Conservation (phyloP, 2,329 filamentous ascomycete species). For the Incumbomyces lentus region DNA sequence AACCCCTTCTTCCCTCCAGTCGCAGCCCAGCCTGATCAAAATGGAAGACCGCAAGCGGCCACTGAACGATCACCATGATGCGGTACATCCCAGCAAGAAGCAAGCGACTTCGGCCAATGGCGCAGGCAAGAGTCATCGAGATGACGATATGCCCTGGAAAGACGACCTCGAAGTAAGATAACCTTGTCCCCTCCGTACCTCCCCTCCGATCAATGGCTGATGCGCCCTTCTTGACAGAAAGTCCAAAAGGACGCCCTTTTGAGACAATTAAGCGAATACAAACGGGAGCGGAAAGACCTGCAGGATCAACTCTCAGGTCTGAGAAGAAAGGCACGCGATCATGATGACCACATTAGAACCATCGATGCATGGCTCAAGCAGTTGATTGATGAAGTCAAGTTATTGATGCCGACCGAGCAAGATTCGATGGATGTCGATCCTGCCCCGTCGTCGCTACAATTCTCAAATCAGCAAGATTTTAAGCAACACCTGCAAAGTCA, state of each 20-base stretch:
- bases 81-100: conserved; percentile 82
- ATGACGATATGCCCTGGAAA: conserved; percentile 60
- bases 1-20: conserved; percentile 52
- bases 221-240: conserved; percentile 43
- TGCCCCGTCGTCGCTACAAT: conserved; percentile 46
- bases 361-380: conserved; percentile 93
- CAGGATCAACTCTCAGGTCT: conserved; percentile 74
- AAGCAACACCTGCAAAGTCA: conserved; percentile 69
- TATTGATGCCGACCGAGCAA: conserved; percentile 14
- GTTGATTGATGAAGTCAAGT: conserved; percentile 50
- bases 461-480: conserved; percentile 51
- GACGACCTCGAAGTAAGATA: conserved; percentile 63
- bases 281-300: conserved; percentile 72
- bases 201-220: neutral
- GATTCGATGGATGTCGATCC: conserved; percentile 22
- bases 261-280: conserved; percentile 96
- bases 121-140: conserved; percentile 46
- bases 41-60: conserved; percentile 99
- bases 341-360: conserved; percentile 85
- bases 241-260: conserved; percentile 95
- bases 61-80: conserved; percentile 68
- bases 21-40: conserved; percentile 72
- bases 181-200: conserved; percentile 14
- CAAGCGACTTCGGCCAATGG: conserved; percentile 72
- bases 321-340: conserved; percentile 64